Percentiles rank a stretch among this genome's conserved stretches.
These are phyloP conservation scores for Trichophyton verrucosum DNA, from an alignment of 2,329 filamentous ascomycete genomes.

Conservation along the genomic window DNA sequence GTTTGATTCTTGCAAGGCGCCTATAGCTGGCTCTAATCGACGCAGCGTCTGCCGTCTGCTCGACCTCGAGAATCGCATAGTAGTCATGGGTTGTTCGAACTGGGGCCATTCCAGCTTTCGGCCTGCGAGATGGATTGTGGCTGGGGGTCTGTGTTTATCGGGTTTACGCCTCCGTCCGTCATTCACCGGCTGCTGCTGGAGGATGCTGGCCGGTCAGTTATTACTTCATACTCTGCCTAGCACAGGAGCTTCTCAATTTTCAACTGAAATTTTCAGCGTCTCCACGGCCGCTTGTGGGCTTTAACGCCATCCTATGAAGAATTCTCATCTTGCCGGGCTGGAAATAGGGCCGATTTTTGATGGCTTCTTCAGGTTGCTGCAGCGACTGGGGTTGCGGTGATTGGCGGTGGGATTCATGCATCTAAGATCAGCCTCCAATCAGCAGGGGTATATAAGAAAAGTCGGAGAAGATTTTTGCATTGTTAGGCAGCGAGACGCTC, in stretches of 20 bases:
- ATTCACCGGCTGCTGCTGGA: neutral
- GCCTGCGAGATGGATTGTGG: neutral
- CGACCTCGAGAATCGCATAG: conserved; percentile 12
- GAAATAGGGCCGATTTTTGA: neutral
- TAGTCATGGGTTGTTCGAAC: conserved; percentile 7
- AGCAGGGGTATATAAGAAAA: neutral
- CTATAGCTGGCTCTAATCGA: conserved; percentile 9
- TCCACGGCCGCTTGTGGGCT: too few species aligned
- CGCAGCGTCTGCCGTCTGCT: conserved; percentile 6
- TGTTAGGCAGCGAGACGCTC: too few species aligned
- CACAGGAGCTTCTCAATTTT: too few species aligned
- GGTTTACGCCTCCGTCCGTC: neutral
- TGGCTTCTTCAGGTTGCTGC: neutral
- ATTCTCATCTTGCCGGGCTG: neutral
- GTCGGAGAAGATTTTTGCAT: neutral
- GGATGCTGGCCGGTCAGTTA: too few species aligned
- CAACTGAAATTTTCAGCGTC: too few species aligned
- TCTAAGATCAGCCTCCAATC: neutral
- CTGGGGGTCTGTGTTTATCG: neutral
- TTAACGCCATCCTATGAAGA: neutral
- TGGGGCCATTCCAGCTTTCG: neutral
- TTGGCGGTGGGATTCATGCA: neutral
- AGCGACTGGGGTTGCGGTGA: neutral
- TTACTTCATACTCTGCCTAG: too few species aligned
- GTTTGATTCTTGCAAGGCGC: conserved; percentile 8